phyloP scores from a whole-genome alignment of 2,329 filamentous ascomycete species.

The Diaporthe vexans region DNA sequence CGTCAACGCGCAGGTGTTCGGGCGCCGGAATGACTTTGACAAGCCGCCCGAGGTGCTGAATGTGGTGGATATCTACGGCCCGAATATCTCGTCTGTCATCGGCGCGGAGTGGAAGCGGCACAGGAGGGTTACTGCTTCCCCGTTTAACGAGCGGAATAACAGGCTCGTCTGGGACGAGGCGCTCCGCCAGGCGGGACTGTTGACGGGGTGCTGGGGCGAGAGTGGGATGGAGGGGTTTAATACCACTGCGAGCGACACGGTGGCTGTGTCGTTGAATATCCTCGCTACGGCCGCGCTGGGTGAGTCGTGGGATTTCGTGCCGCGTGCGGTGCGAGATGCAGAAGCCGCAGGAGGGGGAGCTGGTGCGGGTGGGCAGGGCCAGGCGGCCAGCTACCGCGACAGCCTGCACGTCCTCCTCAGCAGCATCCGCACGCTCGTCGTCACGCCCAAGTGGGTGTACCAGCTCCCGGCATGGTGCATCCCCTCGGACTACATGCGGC shows the following conservation, averaged over 20 bases:
- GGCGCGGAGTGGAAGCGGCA: slow-evolving; percentile 26
- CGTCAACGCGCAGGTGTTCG: slow-evolving; percentile 28
- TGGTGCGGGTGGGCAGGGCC: no score
- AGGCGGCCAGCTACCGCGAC: slow-evolving; percentile 25
- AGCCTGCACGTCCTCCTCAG: slow-evolving; percentile 4
- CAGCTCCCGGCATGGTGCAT: neutral
- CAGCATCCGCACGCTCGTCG: slow-evolving; percentile 17
- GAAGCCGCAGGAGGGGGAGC: no score
- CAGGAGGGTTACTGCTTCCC: neutral
- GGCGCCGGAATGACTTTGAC: neutral
- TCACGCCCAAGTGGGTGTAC: slow-evolving; percentile 31
- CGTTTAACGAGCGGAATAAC: slow-evolving; percentile 16
- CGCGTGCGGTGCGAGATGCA: no score
- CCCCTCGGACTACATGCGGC: neutral
- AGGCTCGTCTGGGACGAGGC: slow-evolving; percentile 22
- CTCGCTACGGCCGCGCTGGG: slow-evolving; percentile 27
- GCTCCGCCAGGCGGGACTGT: neutral
- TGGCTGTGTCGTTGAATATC: slow-evolving; percentile 19
- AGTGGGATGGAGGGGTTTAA: neutral
- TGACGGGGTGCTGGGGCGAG: neutral
- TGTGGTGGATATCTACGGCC: slow-evolving; percentile 13
- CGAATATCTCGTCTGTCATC: slow-evolving; percentile 7
- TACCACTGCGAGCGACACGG: neutral
- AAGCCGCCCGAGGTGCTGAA: slow-evolving; percentile 12
- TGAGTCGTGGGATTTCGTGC: slow-evolving; percentile 1